These are phyloP conservation scores for Phytophthora tentaculata DNA, from an alignment of 352 stramenopile species.

Conservation along the genomic window DNA sequence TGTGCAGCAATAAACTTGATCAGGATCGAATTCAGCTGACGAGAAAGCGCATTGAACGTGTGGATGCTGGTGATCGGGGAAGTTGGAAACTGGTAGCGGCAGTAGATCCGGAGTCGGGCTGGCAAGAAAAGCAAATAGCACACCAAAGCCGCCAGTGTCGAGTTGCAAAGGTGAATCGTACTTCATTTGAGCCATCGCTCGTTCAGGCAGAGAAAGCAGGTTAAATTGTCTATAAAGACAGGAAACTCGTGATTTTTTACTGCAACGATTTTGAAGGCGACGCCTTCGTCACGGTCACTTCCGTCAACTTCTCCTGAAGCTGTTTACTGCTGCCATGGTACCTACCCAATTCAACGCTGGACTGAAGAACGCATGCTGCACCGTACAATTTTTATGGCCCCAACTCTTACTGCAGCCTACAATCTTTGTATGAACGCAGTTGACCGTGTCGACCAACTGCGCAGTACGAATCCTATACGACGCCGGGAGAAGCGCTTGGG, in stretches of 20 bases:
- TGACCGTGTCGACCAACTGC: slow-evolving; percentile 10
- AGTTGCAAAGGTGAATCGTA: neutral
- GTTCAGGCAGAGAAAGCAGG: neutral
- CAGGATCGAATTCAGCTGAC: too few species aligned
- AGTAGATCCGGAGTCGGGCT: neutral
- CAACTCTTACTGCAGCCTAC: slow-evolving; percentile 9
- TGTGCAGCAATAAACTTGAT: too few species aligned
- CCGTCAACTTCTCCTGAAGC: slow-evolving; percentile 2
- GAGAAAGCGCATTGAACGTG: neutral
- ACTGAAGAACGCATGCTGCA: too few species aligned
- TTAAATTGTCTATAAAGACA: neutral
- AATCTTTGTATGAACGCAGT: slow-evolving; percentile 17
- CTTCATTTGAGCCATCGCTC: neutral
- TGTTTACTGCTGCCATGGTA: too few species aligned
- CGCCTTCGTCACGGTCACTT: neutral
- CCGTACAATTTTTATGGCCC: too few species aligned
- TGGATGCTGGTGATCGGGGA: neutral
- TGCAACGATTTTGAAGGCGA: slow-evolving; percentile 1
- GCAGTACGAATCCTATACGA: slow-evolving; percentile 1
- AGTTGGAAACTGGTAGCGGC: neutral
- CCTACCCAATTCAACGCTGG: too few species aligned
- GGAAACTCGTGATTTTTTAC: slow-evolving; percentile 1
- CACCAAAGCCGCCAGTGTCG: neutral
- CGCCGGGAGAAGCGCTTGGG: slow-evolving; percentile 10
- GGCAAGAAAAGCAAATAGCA: neutral